phyloP scores from a whole-genome alignment of 768 basidiomycete genomes.

The Psilocybe azurescens region DNA sequence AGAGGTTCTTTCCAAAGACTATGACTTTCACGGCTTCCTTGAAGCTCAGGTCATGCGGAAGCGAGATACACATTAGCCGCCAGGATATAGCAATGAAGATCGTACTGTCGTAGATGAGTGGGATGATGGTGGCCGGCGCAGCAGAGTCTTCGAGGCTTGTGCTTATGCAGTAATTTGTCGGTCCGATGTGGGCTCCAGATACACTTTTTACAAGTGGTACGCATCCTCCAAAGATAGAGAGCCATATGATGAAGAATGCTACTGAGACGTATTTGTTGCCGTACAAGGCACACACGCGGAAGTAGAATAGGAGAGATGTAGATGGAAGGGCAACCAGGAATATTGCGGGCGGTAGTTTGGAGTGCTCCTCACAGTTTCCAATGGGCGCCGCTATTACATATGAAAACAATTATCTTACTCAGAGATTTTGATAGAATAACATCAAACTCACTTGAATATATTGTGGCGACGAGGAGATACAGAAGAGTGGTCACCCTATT shows the following conservation, averaged over 20 bases:
- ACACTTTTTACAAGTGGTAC: neutral
- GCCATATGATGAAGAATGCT: slow-evolving; percentile 16
- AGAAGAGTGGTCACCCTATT: slow-evolving; percentile 6
- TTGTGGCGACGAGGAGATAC: slow-evolving; percentile 2
- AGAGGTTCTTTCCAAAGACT: slow-evolving; percentile 26
- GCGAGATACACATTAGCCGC: slow-evolving; percentile 19
- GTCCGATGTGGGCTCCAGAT: neutral
- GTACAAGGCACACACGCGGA: slow-evolving; percentile 18
- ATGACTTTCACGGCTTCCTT: slow-evolving; percentile 9
- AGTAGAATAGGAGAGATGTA: slow-evolving; percentile 14
- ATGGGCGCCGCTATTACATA: slow-evolving; percentile 6
- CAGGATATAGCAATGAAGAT: slow-evolving; percentile 36
- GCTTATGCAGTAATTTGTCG: slow-evolving; percentile 12
- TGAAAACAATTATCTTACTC: neutral
- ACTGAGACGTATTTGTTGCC: slow-evolving; percentile 2
- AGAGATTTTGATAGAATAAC: neutral
- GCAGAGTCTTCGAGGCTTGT: neutral
- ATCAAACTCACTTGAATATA: slow-evolving; percentile 4
- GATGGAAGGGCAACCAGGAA: slow-evolving; percentile 1
- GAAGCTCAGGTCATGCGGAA: neutral
- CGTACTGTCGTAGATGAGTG: slow-evolving; percentile 30
- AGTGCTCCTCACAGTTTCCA: slow-evolving; percentile 4
- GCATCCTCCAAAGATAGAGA: slow-evolving; percentile 3
- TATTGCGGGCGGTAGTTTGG: neutral
- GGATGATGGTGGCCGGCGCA: slow-evolving; percentile 17